These are phyloP conservation scores for Wolfiporia cocos DNA, from an alignment of 1,284 basidiomycete genomes.

Conservation along the genomic window DNA sequence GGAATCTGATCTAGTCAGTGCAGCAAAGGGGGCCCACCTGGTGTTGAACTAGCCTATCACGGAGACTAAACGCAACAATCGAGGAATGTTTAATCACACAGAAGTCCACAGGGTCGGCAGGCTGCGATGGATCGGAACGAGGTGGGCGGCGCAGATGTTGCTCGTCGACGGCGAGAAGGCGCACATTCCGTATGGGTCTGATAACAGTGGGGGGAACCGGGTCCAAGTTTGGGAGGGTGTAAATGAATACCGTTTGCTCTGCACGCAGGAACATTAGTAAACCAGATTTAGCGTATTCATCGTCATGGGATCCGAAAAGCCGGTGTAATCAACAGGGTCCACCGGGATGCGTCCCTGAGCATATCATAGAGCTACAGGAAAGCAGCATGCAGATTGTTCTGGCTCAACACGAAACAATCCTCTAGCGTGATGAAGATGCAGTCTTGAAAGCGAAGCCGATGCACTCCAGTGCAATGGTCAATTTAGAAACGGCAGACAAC, in stretches of 20 bases:
- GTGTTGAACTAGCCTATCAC: slow-evolving; percentile 51
- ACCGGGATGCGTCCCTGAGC: no score
- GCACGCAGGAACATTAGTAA: neutral
- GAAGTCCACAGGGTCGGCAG: slow-evolving; percentile 62
- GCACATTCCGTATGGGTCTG: slow-evolving; percentile 74
- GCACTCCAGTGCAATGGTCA: no score
- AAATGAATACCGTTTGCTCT: slow-evolving; percentile 80
- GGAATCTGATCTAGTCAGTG: no score
- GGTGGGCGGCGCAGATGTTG: slow-evolving; percentile 56
- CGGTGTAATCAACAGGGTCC: no score
- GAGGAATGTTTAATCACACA: slow-evolving; percentile 70
- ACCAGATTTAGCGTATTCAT: neutral
- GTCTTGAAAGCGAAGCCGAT: no score
- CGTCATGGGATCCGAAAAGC: no score
- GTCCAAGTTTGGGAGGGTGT: slow-evolving; percentile 75
- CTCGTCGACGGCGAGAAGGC: slow-evolving; percentile 78
- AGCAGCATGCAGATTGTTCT: no score
- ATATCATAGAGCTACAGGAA: no score
- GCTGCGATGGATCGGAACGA: slow-evolving; percentile 32
- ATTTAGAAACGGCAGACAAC: no score
- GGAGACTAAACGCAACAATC: slow-evolving; percentile 63
- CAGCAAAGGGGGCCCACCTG: no score
- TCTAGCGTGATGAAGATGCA: no score
- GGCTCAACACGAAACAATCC: no score
- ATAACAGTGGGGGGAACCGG: slow-evolving; percentile 52